Evolutionary conservation across 352 stramenopile genomes (phyloP).

Genomic region (Globisporangium rhizosaccharum): DNA sequence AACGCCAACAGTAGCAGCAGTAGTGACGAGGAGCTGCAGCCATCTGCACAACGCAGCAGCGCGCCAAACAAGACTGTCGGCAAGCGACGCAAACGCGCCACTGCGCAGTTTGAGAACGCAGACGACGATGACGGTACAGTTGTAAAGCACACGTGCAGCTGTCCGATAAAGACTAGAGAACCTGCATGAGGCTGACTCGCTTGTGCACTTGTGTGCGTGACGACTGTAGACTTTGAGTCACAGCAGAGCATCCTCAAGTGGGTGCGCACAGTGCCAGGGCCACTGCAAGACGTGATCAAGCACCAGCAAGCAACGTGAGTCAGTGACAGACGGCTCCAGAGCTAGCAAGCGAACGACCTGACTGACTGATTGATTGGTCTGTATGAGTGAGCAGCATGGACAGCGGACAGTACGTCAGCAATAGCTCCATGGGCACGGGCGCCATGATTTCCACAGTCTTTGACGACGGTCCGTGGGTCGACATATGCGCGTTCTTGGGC

Average conservation of each 20-base stretch:
- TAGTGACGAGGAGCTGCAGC: not conserved
- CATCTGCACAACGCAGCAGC: not conserved
- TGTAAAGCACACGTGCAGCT: not conserved
- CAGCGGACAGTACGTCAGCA: slow-evolving; percentile 31
- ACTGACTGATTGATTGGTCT: not conserved
- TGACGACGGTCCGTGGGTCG: slow-evolving; percentile 75
- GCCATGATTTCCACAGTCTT: slow-evolving; percentile 64
- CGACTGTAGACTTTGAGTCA: slow-evolving; percentile 33
- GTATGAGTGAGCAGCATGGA: slow-evolving; percentile 27
- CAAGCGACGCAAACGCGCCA: slow-evolving; percentile 6
- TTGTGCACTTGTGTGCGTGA: not conserved
- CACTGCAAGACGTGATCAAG: slow-evolving; percentile 76
- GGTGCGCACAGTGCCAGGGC: slow-evolving; percentile 63
- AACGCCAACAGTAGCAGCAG: not conserved
- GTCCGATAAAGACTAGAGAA: too few species aligned
- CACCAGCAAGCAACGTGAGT: slow-evolving; percentile 45
- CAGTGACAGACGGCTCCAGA: not conserved
- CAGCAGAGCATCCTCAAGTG: slow-evolving; percentile 76
- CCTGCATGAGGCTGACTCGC: not conserved
- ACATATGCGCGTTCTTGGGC: slow-evolving; percentile 64
- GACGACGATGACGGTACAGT: not conserved
- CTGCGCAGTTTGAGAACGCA: slow-evolving; percentile 3
- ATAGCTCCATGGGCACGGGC: slow-evolving; percentile 29
- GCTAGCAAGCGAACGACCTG: not conserved
- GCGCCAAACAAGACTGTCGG: not conserved